Percentiles rank a stretch among this genome's conserved stretches.
These are phyloP conservation scores for Amorphotheca resinae DNA, from an alignment of 495 filamentous ascomycete genomes.

Conservation along the genomic window DNA sequence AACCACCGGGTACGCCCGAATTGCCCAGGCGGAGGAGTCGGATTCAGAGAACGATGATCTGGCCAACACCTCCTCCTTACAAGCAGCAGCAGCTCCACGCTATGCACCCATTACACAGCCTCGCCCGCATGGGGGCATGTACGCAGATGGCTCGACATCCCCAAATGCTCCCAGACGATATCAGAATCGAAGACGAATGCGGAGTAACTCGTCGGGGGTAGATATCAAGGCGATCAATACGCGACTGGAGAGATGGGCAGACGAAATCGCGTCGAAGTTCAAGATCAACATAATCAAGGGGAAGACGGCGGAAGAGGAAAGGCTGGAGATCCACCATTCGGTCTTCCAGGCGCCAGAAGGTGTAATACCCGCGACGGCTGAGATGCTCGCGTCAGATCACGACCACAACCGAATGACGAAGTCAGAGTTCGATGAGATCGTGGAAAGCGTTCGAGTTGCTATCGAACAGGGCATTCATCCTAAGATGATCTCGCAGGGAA, in stretches of 20 bases:
- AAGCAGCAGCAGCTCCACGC: conserved; percentile 50
- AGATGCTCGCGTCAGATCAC: conserved; percentile 44
- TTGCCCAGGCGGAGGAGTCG: conserved; percentile 81
- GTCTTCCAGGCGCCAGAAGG: conserved; percentile 90
- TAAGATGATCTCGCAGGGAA: conserved; percentile 90
- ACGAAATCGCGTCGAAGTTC: conserved; percentile 96
- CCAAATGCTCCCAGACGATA: conserved; percentile 25
- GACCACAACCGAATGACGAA: conserved; percentile 51
- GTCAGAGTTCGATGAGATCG: conserved; percentile 70
- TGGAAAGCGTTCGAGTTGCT: conserved; percentile 80
- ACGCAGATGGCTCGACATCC: conserved; percentile 28
- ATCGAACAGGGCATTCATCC: conserved; percentile 91
- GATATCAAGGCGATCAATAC: conserved; percentile 99
- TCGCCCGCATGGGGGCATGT: conserved; percentile 47
- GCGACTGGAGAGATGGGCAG: conserved; percentile 88
- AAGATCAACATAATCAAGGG: conserved; percentile 73
- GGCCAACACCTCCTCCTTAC: conserved; percentile 38
- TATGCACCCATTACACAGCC: conserved; percentile 57
- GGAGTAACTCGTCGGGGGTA: conserved; percentile 78
- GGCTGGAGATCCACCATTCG: conserved; percentile 90
- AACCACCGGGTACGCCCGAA: conserved; percentile 81
- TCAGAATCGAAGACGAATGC: conserved; percentile 34
- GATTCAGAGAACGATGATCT: conserved; percentile 49
- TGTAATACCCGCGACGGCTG: conserved; percentile 61
- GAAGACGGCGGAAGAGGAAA: conserved; percentile 63